Evolutionary conservation across 768 basidiomycete genomes (phyloP).

Genomic region (Artomyces pyxidatus): DNA sequence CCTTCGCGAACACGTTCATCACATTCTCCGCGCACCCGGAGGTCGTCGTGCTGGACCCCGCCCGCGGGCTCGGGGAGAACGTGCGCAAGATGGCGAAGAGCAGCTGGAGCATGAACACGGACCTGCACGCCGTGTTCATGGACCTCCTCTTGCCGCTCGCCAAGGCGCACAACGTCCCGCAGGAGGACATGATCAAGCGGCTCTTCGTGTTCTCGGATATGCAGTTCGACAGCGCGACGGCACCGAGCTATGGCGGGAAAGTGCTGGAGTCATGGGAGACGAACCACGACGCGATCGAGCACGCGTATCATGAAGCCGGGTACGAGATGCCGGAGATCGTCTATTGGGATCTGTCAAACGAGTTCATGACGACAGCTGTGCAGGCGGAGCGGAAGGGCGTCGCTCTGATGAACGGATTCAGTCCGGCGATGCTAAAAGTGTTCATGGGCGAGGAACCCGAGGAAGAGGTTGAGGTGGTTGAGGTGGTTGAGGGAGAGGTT

Average conservation of each 20-base stretch:
- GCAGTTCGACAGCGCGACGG: conserved; percentile 52
- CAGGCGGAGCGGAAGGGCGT: conserved; percentile 49
- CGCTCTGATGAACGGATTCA: conserved; percentile 64
- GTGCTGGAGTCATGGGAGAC: conserved; percentile 41
- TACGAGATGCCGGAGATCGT: conserved; percentile 70
- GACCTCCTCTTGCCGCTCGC: conserved; percentile 58
- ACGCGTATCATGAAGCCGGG: conserved; percentile 49
- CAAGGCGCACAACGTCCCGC: conserved; percentile 42
- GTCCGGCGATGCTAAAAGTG: conserved; percentile 59
- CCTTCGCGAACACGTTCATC: conserved; percentile 60
- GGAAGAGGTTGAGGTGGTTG: conserved; percentile 19
- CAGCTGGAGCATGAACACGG: conserved; percentile 51
- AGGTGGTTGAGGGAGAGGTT: conserved; percentile 29
- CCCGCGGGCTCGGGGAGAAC: conserved; percentile 28
- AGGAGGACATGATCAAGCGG: conserved; percentile 68
- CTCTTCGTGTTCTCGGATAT: conserved; percentile 74
- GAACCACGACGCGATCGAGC: conserved; percentile 48
- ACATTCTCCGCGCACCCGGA: conserved; percentile 51
- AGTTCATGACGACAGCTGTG: conserved; percentile 36
- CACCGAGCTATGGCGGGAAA: not conserved
- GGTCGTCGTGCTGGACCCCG: conserved; percentile 41
- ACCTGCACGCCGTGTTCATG: conserved; percentile 54
- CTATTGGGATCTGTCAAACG: conserved; percentile 52
- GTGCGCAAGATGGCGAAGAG: conserved; percentile 28
- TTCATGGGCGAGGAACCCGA: conserved; percentile 51